phyloP scores from a whole-genome alignment of 352 stramenopile genomes.

The Blastocystis sp. region DNA sequence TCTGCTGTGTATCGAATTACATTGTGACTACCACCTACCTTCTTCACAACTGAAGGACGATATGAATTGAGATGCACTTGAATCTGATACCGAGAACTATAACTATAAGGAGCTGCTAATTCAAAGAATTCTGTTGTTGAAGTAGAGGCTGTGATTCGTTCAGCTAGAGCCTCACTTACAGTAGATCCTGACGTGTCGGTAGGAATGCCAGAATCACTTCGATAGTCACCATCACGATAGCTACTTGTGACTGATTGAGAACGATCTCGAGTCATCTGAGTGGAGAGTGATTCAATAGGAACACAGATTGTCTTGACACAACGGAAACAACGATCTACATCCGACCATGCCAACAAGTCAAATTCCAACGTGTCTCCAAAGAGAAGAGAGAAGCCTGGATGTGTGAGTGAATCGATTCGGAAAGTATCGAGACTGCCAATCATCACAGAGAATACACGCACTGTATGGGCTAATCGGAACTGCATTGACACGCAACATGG shows the following conservation, averaged over 20 bases:
- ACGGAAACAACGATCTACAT: slow-evolving; percentile 48
- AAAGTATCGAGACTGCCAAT: neutral
- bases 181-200: neutral
- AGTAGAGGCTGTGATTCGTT: neutral
- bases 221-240: neutral
- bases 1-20: neutral
- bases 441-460: slow-evolving; percentile 47
- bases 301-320: slow-evolving; percentile 54
- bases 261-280: neutral
- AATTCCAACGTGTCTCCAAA: slow-evolving; percentile 36
- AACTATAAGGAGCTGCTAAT: slow-evolving; percentile 32
- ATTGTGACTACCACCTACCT: neutral
- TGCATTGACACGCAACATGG: slow-evolving; percentile 14
- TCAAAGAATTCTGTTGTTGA: slow-evolving; percentile 35
- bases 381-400: neutral
- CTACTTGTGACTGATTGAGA: neutral
- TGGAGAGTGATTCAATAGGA: neutral
- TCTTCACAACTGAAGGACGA: neutral
- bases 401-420: neutral
- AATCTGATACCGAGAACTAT: slow-evolving; percentile 51
- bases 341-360: slow-evolving; percentile 44
- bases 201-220: neutral
- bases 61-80: slow-evolving; percentile 1
- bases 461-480: slow-evolving; percentile 14
- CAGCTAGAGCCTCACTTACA: neutral